Evolutionary conservation across 768 basidiomycete species (phyloP).

Genomic region (Phanerochaete carnosa): DNA sequence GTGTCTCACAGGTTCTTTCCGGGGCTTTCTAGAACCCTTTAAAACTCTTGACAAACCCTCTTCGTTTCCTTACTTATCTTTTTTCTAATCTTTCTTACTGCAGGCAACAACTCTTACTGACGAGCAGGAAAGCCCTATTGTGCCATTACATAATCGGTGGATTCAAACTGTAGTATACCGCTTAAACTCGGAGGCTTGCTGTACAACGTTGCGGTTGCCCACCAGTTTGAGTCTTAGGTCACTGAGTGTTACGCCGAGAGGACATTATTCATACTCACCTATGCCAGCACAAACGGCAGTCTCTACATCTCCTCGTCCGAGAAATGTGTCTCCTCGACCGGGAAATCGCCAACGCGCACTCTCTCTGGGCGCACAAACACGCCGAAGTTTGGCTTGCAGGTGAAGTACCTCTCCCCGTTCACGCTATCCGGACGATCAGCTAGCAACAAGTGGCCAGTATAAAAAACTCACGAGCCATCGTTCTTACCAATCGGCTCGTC

Average conservation of each 20-base stretch:
- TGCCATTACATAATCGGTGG: no score
- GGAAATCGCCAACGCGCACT: conserved; percentile 82
- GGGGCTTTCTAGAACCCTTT: conserved; percentile 17
- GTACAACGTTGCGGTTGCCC: no score
- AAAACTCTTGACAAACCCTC: neutral
- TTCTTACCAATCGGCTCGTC: conserved; percentile 97
- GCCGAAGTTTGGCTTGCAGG: conserved; percentile 72
- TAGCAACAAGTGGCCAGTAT: neutral
- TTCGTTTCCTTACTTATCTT: neutral
- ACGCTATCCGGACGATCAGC: conserved; percentile 48
- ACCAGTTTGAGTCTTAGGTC: no score
- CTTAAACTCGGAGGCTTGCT: no score
- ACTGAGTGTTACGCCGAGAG: no score
- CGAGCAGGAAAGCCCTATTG: no score
- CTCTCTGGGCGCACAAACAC: conserved; percentile 85
- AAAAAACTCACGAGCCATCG: conserved; percentile 78
- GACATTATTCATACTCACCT: no score
- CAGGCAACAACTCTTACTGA: no score
- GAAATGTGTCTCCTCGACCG: conserved; percentile 73
- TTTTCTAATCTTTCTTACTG: neutral
- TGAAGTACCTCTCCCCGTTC: conserved; percentile 83
- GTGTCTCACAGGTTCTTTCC: conserved; percentile 20
- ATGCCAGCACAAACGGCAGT: no score
- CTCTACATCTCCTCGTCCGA: conserved; percentile 49
- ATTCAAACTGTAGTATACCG: no score